These are phyloP conservation scores for Daldinia eschscholtzii DNA, from an alignment of 2,329 filamentous ascomycete genomes.

Conservation along the genomic window DNA sequence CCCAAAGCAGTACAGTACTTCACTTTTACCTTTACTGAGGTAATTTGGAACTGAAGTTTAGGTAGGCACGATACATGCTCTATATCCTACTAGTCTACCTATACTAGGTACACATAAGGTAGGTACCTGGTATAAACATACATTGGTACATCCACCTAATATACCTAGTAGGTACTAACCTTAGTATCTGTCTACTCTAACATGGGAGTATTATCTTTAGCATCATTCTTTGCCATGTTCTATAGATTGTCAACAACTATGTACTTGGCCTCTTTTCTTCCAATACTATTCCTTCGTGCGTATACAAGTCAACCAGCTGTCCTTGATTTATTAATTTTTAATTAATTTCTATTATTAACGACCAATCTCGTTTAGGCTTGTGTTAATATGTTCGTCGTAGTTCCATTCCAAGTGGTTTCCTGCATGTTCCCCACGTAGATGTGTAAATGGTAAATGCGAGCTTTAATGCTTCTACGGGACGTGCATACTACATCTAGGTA, in stretches of 20 bases:
- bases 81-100: neutral
- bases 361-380: conserved; percentile 30
- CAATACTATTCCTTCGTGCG: conserved; percentile 15
- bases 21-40: neutral
- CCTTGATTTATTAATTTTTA: conserved; percentile 21
- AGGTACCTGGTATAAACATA: no score
- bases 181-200: no score
- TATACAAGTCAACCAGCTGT: conserved; percentile 20
- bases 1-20: neutral
- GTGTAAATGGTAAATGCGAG: conserved; percentile 27
- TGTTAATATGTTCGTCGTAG: conserved; percentile 7
- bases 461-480: neutral
- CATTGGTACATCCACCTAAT: no score
- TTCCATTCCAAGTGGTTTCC: conserved; percentile 43
- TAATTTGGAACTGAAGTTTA: neutral
- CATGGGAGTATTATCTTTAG: conserved; percentile 10
- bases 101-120: neutral
- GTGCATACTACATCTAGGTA: neutral
- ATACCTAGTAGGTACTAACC: no score
- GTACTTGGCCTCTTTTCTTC: conserved; percentile 9
- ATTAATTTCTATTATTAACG: conserved; percentile 42
- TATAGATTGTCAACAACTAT: conserved; percentile 5
- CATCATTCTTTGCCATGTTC: conserved; percentile 10
- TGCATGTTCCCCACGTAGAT: conserved; percentile 57
- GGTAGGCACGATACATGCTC: neutral